These are phyloP conservation scores for Carnegiea gigantea DNA, from an alignment of 179 eudicot species.

Conservation along the genomic window DNA sequence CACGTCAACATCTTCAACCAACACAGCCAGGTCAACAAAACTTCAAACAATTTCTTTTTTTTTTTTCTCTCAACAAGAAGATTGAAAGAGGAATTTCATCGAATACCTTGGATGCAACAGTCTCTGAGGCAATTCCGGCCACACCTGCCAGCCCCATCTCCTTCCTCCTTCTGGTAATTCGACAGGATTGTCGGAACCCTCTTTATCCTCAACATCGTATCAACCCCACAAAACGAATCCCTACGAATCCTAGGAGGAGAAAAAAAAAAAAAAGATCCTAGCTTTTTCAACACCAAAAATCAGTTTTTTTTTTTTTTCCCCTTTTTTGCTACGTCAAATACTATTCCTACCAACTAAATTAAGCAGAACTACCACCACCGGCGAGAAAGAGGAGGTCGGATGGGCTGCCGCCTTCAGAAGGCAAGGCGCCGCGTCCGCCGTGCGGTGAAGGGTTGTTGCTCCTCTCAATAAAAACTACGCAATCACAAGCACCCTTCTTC, in stretches of 20 bases:
- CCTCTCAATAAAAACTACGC: constrained; percentile 33
- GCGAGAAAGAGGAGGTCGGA: constrained; percentile 99
- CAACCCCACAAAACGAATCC: not conserved
- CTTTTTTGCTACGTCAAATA: not conserved
- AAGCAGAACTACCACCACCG: constrained; percentile 61
- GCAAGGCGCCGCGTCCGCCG: constrained; percentile 98
- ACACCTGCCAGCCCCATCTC: constrained; percentile 62
- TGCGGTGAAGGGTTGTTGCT: constrained; percentile 67
- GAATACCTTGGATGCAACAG: constrained; percentile 87
- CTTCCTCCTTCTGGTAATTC: constrained; percentile 82
- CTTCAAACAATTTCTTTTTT: not conserved
- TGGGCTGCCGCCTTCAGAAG: constrained; percentile 97
- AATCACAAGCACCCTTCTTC: constrained; percentile 35
- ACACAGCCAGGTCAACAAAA: not conserved
- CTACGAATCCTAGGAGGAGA: too few species aligned
- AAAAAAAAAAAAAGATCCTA: not conserved
- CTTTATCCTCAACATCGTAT: constrained; percentile 72
- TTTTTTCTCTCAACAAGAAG: not conserved
- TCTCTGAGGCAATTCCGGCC: constrained; percentile 90
- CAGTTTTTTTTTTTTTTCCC: not conserved
- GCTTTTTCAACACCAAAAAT: not conserved
- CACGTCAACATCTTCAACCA: not conserved
- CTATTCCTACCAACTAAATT: not conserved
- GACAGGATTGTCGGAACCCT: constrained; percentile 93
- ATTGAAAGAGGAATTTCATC: constrained; percentile 11